These are phyloP conservation scores for Ganoderma lucidum DNA, from an alignment of 1,284 basidiomycete genomes.

Conservation along the genomic window DNA sequence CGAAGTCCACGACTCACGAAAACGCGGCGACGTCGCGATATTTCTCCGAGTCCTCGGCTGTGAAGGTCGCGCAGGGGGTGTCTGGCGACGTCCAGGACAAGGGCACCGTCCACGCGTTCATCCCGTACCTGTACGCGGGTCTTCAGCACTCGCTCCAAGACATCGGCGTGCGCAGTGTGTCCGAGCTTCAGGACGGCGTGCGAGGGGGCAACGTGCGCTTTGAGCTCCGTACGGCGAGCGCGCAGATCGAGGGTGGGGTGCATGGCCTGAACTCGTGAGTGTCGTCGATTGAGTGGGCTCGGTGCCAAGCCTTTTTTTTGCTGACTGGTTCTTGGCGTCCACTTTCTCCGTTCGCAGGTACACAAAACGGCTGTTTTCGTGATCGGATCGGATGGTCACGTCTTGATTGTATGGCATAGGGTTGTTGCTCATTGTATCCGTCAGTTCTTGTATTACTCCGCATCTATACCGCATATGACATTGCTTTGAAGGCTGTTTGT, in stretches of 20 bases:
- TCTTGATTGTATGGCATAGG: slow-evolving; percentile 16
- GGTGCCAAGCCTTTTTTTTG: slow-evolving; percentile 26
- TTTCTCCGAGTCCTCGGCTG: slow-evolving; percentile 93
- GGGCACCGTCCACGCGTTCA: slow-evolving; percentile 90
- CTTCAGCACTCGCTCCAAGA: slow-evolving; percentile 98
- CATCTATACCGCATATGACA: slow-evolving; percentile 18
- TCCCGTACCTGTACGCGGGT: slow-evolving; percentile 93
- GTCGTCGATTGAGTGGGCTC: slow-evolving; percentile 7
- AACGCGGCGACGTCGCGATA: slow-evolving; percentile 98
- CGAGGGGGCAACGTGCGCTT: slow-evolving; percentile 80
- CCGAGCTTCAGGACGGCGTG: slow-evolving; percentile 71
- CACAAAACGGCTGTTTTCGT: slow-evolving; percentile 41
- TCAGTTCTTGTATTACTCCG: slow-evolving; percentile 26
- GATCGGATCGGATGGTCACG: slow-evolving; percentile 8
- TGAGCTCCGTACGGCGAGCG: slow-evolving; percentile 94
- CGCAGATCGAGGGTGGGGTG: slow-evolving; percentile 96
- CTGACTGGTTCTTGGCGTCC: slow-evolving; percentile 21
- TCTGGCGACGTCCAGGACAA: slow-evolving; percentile 98
- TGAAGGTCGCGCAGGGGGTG: slow-evolving; percentile 98
- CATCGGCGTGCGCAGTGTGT: slow-evolving; percentile 81
- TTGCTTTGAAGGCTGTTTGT: neutral
- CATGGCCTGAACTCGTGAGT: slow-evolving; percentile 90
- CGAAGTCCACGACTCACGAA: slow-evolving; percentile 67
- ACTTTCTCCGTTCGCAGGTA: slow-evolving; percentile 33
- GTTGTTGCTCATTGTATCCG: slow-evolving; percentile 20